Base-by-base conservation (phyloP, 2,329 filamentous ascomycete genomes). In the Microascus cirrosus region DNA sequence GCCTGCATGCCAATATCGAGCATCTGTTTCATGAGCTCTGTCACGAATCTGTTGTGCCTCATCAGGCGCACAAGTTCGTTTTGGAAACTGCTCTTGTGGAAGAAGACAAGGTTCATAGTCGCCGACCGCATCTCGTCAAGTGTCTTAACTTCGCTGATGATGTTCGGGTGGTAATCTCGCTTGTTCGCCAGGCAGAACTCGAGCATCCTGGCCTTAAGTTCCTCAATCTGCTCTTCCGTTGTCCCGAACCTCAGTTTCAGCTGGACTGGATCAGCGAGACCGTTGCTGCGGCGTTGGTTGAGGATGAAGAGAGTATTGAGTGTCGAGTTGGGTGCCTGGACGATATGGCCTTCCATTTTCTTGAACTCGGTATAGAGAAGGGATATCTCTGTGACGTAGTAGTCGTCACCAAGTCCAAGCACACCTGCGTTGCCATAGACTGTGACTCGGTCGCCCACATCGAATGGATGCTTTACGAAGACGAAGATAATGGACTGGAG, bases 41-140 rank as follows among this genome's bases (percentile, higher is more conserved):
- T 91, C 63, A 95, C 91, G 71, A 97, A 96, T 68, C 92, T 94
- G 78, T 96, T 96, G 65, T 94, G 89, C 20, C 93, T 84, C 64
- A 88, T 89, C 2, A 97, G 81, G 73, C 93, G 91, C 25, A 96
- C 78, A 52, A 95, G 78, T 69, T 97, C 93, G 68, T 96, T 96
- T 69, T 97, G 93, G 82, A 89, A 96, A 70, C 93, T 96, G 60
- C 87, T 90, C 71, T 96, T 96, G 80, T 96, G 95, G 77, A 96
- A 96, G 77, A 96, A 96, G 66, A 96, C 86, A 59, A 97, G 84
- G 71, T 96, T 96, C 66, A 96, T 80, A 3, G 85, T 91, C 66
- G 95, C 86, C 6, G 87, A 89, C 68, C 93, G 90, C 39, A 91
- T 89, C 65, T 96, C 86, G 25, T 86, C 84, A 56, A 97, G 85